Percentiles rank a stretch among this genome's conserved stretches.
These are phyloP conservation scores for Thelonectria olida DNA, from an alignment of 2,329 filamentous ascomycete species.

Conservation along the genomic window DNA sequence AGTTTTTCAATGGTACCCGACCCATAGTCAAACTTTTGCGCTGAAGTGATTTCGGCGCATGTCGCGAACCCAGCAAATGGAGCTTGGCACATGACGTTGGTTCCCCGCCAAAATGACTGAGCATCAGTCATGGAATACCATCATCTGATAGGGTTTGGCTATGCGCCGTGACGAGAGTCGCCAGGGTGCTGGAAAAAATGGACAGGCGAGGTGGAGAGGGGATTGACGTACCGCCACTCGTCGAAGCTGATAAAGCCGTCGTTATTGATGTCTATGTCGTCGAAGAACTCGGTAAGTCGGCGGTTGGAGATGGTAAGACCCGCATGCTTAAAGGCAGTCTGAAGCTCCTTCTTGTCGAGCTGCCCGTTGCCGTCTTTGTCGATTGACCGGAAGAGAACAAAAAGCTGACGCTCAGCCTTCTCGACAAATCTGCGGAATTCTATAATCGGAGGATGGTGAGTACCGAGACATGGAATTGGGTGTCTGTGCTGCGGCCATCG, in stretches of 20 bases:
- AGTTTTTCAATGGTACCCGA: too few relatives aligned
- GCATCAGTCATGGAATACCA: conserved; percentile 35
- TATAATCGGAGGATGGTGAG: conserved; percentile 48
- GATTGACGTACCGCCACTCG: conserved; percentile 88
- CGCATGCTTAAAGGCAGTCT: conserved; percentile 78
- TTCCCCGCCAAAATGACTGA: conserved; percentile 40
- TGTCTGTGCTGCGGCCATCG: conserved; percentile 21
- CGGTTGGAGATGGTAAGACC: conserved; percentile 81
- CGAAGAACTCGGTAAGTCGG: conserved; percentile 86
- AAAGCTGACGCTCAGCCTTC: conserved; percentile 85
- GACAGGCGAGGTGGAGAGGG: background rate
- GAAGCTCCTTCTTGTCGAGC: conserved; percentile 86
- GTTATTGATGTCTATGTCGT: conserved; percentile 87
- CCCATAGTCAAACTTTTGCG: background rate
- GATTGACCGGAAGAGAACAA: conserved; percentile 83
- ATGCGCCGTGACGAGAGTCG: conserved; percentile 8
- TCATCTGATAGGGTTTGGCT: conserved; percentile 33
- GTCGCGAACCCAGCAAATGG: conserved; percentile 18
- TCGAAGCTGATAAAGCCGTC: conserved; percentile 90
- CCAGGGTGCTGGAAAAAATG: background rate
- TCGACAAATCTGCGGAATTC: conserved; percentile 93
- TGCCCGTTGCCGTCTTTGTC: conserved; percentile 87
- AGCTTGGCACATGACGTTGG: conserved; percentile 43
- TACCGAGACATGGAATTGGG: conserved; percentile 16
- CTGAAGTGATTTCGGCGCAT: conserved; percentile 11